Base-by-base conservation (phyloP, 495 filamentous ascomycete genomes). In the Niebla homalea region DNA sequence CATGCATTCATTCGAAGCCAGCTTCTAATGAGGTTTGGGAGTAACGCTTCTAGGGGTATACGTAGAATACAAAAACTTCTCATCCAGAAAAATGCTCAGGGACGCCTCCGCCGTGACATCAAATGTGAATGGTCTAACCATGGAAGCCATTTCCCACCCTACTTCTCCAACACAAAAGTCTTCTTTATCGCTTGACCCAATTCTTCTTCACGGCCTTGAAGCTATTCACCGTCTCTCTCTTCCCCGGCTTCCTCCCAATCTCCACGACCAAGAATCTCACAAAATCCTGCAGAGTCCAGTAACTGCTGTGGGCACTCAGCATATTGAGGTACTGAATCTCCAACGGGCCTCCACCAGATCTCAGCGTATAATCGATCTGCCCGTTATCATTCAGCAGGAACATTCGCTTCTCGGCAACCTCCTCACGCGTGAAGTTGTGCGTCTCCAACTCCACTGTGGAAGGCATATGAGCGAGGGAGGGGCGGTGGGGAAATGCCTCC, bases 321-420 rank as follows among this genome's bases (percentile, higher is more conserved):
- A 98, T 98, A 55, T 93, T 95, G 4, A 96, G 64, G 62, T 98
- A 98, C 70, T 96, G 89, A 46, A 95, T 85, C 65, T 93, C 89
- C 23, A 97, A 70, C 4, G 88, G 76, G 0, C 90, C 87, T 19
- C 83, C 79, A 0, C 85, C 84, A 39, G 85, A 85, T 39, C 77
- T 77, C 3, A 98, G 65, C 52, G 79, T 93, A 59, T 78, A 98
- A 62, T 98, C 92, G 35, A 98, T 79, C 65, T 96, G 92, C 0
- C 87, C 89, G 52, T 96, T 95, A 54, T 97, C 92, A 54, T 98
- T 98, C 3, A 98, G 74, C 32, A 94, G 63, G 50, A 79, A 79
- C 59, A 89, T 85, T 40, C 89, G 82, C 63, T 83, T 87, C 67
- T 98, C 92, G 0, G 89, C 90, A 43, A 94, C 75, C 57, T 96